Base-by-base conservation (phyloP, 2,329 filamentous ascomycete species). In the Lachnellula cervina region DNA sequence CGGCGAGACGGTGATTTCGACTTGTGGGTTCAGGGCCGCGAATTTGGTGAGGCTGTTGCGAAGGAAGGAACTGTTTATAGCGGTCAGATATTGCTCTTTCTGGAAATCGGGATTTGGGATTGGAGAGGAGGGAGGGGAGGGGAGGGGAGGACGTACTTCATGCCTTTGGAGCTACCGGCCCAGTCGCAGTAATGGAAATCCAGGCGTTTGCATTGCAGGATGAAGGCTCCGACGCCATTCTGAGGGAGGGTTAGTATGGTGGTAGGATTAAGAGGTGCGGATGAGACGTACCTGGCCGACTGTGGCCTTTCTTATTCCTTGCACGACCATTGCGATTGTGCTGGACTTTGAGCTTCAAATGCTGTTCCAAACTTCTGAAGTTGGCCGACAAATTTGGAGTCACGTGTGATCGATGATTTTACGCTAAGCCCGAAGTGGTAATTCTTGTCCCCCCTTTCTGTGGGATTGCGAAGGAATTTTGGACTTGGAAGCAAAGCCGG, bases 151-250 rank as follows among this genome's bases (percentile, higher is more conserved):
- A 70, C 81, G 61, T 79, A 94, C 89, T 96, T 94, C 91, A 97
- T 97, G 70, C 94, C 94, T 69, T 78, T 84, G 38, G 93, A 97
- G 73, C 90, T 96, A 61, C 92, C 94, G 56, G 89, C 90, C 83
- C 88, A 92, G 80, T 97, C 91, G 79, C 94, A 97, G 78, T 96
- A 99, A 77, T 96, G 89, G 70, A 99, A 90, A 73, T 96, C 90
- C 72, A 99, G 79, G 70, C 87, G 89, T 80, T 90, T 96, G 84
- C 94, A 99, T 78, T 96, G 93, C 56, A 97, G 83, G 74, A 99
- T 90, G 79, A 97, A 97, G 71, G 92, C 89, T 68, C 93, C 93
- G 65, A 97, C 81, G 80, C 94, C 94, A 78, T 99, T 97, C 92
- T 97, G 68, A 5, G 52, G 54, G n/a, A 14, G 28, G n/a, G 45